phyloP scores from a whole-genome alignment of 2,329 filamentous ascomycete species.

The Cladosporium sp. region DNA sequence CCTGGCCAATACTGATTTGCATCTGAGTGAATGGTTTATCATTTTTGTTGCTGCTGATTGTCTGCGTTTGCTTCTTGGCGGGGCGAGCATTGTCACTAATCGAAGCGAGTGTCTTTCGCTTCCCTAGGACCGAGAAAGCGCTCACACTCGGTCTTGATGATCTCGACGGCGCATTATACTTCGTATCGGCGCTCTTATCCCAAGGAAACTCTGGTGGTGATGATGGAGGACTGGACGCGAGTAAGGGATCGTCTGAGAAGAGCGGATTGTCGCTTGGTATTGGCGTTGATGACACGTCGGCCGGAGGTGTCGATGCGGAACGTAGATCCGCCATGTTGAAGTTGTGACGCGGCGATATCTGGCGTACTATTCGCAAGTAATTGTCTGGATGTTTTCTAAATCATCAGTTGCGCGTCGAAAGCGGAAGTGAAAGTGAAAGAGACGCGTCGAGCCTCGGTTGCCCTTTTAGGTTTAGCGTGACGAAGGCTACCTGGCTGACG shows the following conservation, averaged over 20 bases:
- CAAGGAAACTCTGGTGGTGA: constrained; percentile 45
- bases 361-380: neutral
- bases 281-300: constrained; percentile 19
- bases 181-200: constrained; percentile 22
- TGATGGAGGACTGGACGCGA: constrained; percentile 46
- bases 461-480: neutral
- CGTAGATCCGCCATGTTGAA: neutral
- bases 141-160: constrained; percentile 20
- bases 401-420: too few species aligned
- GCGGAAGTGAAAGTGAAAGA: too few species aligned
- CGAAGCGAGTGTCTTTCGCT: constrained; percentile 23
- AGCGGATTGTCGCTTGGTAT: constrained; percentile 19
- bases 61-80: constrained; percentile 21
- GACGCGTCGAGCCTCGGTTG: neutral
- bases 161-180: constrained; percentile 11
- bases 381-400: neutral
- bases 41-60: constrained; percentile 24
- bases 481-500: neutral
- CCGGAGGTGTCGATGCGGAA: neutral
- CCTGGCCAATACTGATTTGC: constrained; percentile 55
- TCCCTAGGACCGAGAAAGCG: constrained; percentile 30
- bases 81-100: constrained; percentile 31
- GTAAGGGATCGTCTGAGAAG: constrained; percentile 23
- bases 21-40: constrained; percentile 48
- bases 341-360: neutral